phyloP scores from a whole-genome alignment of 176 grass and related monocot genomes.

The Hordeum marinum region DNA sequence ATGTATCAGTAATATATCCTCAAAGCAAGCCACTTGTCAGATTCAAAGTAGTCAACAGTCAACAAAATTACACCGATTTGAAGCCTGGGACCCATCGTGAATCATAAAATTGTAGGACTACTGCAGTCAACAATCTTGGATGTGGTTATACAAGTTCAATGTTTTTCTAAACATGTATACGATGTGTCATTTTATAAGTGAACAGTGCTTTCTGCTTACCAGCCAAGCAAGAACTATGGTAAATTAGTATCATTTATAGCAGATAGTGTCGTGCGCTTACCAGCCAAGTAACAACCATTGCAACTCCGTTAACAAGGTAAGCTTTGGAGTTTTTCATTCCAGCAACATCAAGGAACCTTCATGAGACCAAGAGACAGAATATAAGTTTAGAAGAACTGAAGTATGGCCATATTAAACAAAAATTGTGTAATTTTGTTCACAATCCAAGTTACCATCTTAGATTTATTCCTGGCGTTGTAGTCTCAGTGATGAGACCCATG shows the following conservation, averaged over 20 bases:
- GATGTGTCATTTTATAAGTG: background rate
- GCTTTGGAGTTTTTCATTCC: constrained; percentile 91
- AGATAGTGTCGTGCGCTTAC: constrained; percentile 36
- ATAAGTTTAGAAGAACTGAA: constrained; percentile 12
- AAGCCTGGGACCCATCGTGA: background rate
- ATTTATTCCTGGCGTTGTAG: constrained; percentile 91
- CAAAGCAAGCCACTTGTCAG: background rate
- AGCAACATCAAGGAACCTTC: constrained; percentile 87
- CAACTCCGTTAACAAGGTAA: constrained; percentile 75
- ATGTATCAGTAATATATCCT: background rate
- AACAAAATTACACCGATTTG: background rate
- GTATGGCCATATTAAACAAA: background rate
- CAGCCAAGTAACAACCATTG: constrained; percentile 88
- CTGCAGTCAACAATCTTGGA: background rate
- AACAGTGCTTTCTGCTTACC: constrained; percentile 32
- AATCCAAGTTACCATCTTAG: constrained; percentile 75
- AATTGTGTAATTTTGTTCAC: background rate
- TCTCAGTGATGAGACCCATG: constrained; percentile 90
- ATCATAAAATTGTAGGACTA: background rate
- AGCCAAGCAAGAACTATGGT: constrained; percentile 74
- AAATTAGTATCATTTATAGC: constrained; percentile 13
- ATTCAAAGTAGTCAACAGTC: background rate
- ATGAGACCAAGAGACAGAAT: constrained; percentile 25
- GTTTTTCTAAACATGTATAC: background rate
- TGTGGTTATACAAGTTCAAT: background rate